Evolutionary conservation across 2,329 filamentous ascomycete species (phyloP).

Genomic region (Malbranchea zuffiana): DNA sequence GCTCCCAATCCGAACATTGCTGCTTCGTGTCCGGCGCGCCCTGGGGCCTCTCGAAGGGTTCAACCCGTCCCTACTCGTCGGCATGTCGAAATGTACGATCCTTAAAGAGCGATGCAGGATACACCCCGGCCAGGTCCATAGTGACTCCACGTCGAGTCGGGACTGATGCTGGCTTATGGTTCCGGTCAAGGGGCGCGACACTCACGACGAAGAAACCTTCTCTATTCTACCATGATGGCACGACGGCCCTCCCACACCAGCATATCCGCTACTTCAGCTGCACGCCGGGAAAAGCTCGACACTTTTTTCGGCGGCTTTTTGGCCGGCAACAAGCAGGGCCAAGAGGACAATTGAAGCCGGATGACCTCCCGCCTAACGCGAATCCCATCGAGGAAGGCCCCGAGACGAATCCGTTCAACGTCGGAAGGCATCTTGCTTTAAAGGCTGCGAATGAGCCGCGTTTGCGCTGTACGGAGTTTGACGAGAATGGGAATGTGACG

Average conservation of each 20-base stretch:
- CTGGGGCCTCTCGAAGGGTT: too few relatives aligned
- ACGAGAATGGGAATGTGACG: conserved; percentile 83
- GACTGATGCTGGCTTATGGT: not conserved
- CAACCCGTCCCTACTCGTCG: not conserved
- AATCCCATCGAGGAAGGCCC: conserved; percentile 48
- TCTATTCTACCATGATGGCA: too few relatives aligned
- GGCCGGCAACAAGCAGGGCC: conserved; percentile 26
- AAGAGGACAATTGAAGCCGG: conserved; percentile 39
- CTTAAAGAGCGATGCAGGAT: not conserved
- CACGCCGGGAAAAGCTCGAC: conserved; percentile 21
- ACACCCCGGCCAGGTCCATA: not conserved
- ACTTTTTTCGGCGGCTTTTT: conserved; percentile 29
- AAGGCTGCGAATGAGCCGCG: conserved; percentile 77
- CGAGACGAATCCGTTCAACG: conserved; percentile 54
- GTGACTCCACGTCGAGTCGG: not conserved
- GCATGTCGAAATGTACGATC: not conserved
- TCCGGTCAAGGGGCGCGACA: not conserved
- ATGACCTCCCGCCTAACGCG: conserved; percentile 46
- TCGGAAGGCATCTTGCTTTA: conserved; percentile 57
- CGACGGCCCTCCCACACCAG: conserved; percentile 7
- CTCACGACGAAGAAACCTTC: too few relatives aligned
- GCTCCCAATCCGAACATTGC: conserved; percentile 54
- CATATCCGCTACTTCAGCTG: conserved; percentile 18
- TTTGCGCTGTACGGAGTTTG: conserved; percentile 87
- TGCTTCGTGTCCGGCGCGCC: conserved; percentile 42